Evolutionary conservation across 2,329 filamentous ascomycete genomes (phyloP).

Genomic region (Hortaea sp.): DNA sequence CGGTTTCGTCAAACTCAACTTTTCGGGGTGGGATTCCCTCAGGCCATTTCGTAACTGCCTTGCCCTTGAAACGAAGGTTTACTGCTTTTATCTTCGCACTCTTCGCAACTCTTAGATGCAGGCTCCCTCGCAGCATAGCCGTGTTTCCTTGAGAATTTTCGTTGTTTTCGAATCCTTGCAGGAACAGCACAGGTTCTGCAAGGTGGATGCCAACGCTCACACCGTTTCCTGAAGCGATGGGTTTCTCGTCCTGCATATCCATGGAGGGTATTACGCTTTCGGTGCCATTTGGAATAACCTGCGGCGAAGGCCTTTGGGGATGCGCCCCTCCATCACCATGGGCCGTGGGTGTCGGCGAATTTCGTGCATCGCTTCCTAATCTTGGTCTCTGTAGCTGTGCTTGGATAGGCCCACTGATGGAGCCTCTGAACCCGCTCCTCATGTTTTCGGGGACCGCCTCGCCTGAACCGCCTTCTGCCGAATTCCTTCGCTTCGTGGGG

Average conservation of each 20-base stretch:
- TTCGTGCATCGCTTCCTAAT: slow-evolving; percentile 30
- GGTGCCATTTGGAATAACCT: slow-evolving; percentile 8
- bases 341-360: slow-evolving; percentile 17
- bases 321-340: slow-evolving; percentile 5
- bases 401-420: slow-evolving; percentile 29
- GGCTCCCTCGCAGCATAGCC: slow-evolving; percentile 72
- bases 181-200: slow-evolving; percentile 69
- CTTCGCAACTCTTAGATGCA: slow-evolving; percentile 76
- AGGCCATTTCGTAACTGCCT: slow-evolving; percentile 87
- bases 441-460: slow-evolving; percentile 21
- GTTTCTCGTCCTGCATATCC: slow-evolving; percentile 47
- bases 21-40: slow-evolving; percentile 87
- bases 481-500: slow-evolving; percentile 15
- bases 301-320: slow-evolving; percentile 7
- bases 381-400: slow-evolving; percentile 31
- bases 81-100: slow-evolving; percentile 88
- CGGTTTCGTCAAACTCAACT: slow-evolving; percentile 70
- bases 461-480: slow-evolving; percentile 10
- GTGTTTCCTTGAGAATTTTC: slow-evolving; percentile 56
- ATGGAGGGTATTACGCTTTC: slow-evolving; percentile 18
- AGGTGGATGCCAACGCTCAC: slow-evolving; percentile 63
- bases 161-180: slow-evolving; percentile 68
- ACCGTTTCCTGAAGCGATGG: slow-evolving; percentile 68
- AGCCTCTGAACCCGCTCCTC: slow-evolving; percentile 30
- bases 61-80: slow-evolving; percentile 74